Conservation (phyloP, 768 basidiomycete genomes). For the Exidia glandulosa region DNA sequence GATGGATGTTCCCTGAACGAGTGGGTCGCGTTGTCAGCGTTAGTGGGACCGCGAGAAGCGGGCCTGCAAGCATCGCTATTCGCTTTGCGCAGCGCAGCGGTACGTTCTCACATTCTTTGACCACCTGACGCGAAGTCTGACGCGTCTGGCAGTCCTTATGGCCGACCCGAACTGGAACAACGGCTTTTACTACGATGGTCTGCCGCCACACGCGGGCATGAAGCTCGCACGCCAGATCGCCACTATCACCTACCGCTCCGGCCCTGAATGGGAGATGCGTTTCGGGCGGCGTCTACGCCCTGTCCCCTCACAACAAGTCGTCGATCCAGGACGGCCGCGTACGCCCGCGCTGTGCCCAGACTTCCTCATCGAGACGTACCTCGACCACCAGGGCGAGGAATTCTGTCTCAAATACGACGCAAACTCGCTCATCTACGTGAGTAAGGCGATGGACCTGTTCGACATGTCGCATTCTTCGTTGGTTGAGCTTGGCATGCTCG, state of each 20-base stretch:
- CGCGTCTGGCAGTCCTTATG: constrained; percentile 71
- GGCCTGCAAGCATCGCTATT: constrained; percentile 88
- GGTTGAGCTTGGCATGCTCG: constrained; percentile 47
- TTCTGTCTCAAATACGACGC: constrained; percentile 99
- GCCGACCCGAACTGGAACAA: constrained; percentile 99
- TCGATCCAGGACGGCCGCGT: constrained; percentile 18
- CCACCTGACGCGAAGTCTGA: background rate
- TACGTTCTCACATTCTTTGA: constrained; percentile 3
- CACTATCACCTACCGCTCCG: constrained; percentile 97
- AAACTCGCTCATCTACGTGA: constrained; percentile 96
- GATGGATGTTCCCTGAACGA: constrained; percentile 79
- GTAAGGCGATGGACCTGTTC: constrained; percentile 99
- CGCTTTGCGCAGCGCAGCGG: constrained; percentile 84
- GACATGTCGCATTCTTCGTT: constrained; percentile 82
- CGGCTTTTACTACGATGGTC: constrained; percentile 89
- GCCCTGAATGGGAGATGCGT: constrained; percentile 98
- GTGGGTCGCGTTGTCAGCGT: constrained; percentile 89
- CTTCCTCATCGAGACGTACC: constrained; percentile 96
- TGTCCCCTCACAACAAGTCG: constrained; percentile 28
- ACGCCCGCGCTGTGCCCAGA: constrained; percentile 86
- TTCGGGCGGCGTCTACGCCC: constrained; percentile 70
- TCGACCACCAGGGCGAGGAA: constrained; percentile 93
- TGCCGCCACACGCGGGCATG: constrained; percentile 98
- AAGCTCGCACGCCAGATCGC: constrained; percentile 98
- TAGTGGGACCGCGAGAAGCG: constrained; percentile 88